phyloP scores from a whole-genome alignment of 352 stramenopile species.

The Phytophthora fragariae region DNA sequence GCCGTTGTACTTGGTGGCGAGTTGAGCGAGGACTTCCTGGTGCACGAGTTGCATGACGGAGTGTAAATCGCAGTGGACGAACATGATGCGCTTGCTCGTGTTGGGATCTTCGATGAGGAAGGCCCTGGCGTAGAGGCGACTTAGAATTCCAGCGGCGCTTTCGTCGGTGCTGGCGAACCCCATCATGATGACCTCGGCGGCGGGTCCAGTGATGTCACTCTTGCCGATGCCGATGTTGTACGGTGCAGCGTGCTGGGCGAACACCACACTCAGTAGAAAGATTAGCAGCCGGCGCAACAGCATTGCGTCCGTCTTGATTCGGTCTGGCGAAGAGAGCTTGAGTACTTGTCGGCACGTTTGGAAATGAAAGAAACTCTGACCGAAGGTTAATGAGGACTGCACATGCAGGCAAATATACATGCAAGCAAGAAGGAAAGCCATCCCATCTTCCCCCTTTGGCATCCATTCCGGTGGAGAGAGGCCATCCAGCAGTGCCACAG shows the following conservation, averaged over 20 bases:
- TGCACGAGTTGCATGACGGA: slow-evolving; percentile 64
- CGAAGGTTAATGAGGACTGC: not conserved
- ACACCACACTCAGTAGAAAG: not conserved
- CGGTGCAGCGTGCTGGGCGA: not conserved
- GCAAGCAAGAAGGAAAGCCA: not conserved
- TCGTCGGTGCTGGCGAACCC: slow-evolving; percentile 64
- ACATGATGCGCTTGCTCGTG: slow-evolving; percentile 46
- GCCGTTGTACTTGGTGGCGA: slow-evolving; percentile 47
- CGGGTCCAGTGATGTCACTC: slow-evolving; percentile 67
- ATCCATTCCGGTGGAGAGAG: slow-evolving; percentile 1
- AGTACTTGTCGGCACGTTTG: not conserved
- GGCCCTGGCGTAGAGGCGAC: slow-evolving; percentile 66
- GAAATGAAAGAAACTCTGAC: not conserved
- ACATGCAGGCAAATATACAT: not conserved
- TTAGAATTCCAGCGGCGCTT: slow-evolving; percentile 63
- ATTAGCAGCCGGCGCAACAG: not conserved
- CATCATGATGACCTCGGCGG: slow-evolving; percentile 70
- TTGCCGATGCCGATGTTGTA: slow-evolving; percentile 69
- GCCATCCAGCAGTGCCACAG: not conserved
- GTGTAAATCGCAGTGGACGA: slow-evolving; percentile 59
- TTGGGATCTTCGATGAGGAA: slow-evolving; percentile 63
- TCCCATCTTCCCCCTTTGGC: not conserved
- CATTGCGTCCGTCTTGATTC: not conserved
- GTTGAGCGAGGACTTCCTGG: slow-evolving; percentile 54
- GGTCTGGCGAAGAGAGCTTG: not conserved